Evolutionary conservation across 805 yeast species (phyloP).

Genomic region (Teunomyces kruisii): DNA sequence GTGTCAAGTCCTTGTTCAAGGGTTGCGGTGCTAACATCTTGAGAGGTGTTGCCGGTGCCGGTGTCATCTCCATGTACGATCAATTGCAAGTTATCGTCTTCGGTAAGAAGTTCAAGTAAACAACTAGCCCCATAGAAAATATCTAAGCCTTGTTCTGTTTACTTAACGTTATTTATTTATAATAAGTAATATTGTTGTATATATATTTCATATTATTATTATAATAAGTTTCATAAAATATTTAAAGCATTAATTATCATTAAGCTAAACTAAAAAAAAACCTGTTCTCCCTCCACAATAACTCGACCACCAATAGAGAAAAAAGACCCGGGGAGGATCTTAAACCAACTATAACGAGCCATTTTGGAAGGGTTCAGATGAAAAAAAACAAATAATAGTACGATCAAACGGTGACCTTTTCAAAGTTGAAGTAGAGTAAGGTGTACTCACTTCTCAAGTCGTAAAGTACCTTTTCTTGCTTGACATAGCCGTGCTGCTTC

Average conservation of each 20-base stretch:
- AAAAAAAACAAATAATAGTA: conserved; percentile 1
- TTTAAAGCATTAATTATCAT: neutral
- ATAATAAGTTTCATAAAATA: conserved; percentile 3
- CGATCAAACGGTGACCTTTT: conserved; percentile 20
- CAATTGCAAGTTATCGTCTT: conserved; percentile 91
- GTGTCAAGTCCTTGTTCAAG: conserved; percentile 90
- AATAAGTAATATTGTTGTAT: neutral
- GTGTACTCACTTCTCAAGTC: conserved; percentile 71
- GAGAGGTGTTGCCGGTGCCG: conserved; percentile 99
- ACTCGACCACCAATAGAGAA: conserved; percentile 15
- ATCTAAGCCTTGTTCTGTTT: neutral
- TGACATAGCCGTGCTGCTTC: conserved; percentile 48
- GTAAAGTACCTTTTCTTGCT: conserved; percentile 67
- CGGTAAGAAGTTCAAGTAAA: conserved; percentile 89
- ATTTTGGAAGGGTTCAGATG: neutral
- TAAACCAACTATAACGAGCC: conserved; percentile 13
- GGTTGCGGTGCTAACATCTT: conserved; percentile 99
- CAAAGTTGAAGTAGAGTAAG: conserved; percentile 69
- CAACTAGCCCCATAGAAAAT: conserved; percentile 1
- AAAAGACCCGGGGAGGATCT: conserved; percentile 7
- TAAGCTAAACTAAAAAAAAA: conserved; percentile 2
- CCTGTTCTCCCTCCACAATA: neutral
- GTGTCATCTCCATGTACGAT: conserved; percentile 97
- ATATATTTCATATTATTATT: conserved; percentile 2
- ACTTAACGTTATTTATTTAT: conserved; percentile 3